These are phyloP conservation scores for Lipomyces sp. DNA, from an alignment of 805 yeast species.

Conservation along the genomic window DNA sequence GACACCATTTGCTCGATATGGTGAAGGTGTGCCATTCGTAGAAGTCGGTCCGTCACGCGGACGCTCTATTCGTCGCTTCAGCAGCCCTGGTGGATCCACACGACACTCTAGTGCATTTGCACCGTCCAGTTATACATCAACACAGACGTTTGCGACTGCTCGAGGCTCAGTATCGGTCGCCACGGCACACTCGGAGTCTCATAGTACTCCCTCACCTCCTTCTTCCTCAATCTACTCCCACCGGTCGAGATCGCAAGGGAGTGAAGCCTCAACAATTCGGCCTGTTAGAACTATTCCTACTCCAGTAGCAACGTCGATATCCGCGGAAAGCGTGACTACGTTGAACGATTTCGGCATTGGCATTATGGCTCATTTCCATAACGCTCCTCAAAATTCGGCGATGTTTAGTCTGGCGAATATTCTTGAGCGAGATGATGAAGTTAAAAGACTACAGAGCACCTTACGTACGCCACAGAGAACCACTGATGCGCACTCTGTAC, in stretches of 20 bases:
- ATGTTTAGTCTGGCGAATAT: conserved; percentile 21
- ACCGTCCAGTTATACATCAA: conserved; percentile 34
- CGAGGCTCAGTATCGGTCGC: conserved; percentile 28
- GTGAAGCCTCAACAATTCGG: conserved; percentile 27
- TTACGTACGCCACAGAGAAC: conserved; percentile 9
- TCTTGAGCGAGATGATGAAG: conserved; percentile 27
- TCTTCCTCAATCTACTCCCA: conserved; percentile 7
- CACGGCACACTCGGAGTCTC: conserved; percentile 11
- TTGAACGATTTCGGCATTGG: conserved; percentile 9
- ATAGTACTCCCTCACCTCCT: not conserved
- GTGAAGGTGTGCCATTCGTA: not conserved
- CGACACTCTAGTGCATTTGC: conserved; percentile 25
- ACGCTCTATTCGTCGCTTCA: conserved; percentile 17
- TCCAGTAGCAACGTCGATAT: conserved; percentile 31
- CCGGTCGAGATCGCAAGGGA: conserved; percentile 20
- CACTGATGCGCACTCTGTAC: not conserved
- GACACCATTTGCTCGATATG: conserved; percentile 25
- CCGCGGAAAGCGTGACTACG: conserved; percentile 32
- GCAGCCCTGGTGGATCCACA: not conserved
- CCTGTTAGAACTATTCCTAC: conserved; percentile 38
- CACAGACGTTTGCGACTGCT: conserved; percentile 35
- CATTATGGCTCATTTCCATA: conserved; percentile 26
- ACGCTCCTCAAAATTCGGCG: conserved; percentile 27
- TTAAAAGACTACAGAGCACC: conserved; percentile 16
- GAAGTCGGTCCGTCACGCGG: conserved; percentile 26